phyloP scores from a whole-genome alignment of 2,329 filamentous ascomycete species.

The Clarireedia sp. region DNA sequence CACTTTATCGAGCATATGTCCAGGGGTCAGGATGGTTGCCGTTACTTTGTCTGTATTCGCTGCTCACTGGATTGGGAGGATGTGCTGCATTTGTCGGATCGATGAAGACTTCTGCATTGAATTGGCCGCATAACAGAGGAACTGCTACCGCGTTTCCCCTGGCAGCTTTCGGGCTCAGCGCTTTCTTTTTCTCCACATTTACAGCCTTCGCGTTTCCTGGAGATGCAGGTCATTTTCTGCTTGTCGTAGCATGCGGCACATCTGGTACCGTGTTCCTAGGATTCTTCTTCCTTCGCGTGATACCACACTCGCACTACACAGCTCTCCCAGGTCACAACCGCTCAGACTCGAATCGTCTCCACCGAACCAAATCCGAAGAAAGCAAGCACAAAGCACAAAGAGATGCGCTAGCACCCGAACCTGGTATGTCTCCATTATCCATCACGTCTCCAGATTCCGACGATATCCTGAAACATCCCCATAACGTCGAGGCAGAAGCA shows the following conservation, averaged over 20 bases:
- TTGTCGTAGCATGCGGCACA: constrained; percentile 74
- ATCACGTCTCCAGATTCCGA: constrained; percentile 27
- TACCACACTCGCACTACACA: constrained; percentile 46
- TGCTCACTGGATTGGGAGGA: constrained; percentile 78
- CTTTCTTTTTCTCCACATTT: constrained; percentile 87
- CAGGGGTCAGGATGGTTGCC: constrained; percentile 51
- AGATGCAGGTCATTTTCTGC: constrained; percentile 71
- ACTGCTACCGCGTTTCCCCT: constrained; percentile 91
- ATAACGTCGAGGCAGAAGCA: constrained; percentile 11
- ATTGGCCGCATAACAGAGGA: constrained; percentile 85
- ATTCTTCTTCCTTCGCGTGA: constrained; percentile 77
- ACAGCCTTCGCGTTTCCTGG: constrained; percentile 73
- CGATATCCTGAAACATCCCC: constrained; percentile 25
- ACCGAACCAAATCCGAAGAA: constrained; percentile 39
- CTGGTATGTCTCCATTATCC: constrained; percentile 51
- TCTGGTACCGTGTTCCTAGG: constrained; percentile 65
- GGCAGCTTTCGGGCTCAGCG: constrained; percentile 87
- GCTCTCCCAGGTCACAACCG: constrained; percentile 33
- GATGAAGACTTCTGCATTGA: constrained; percentile 79
- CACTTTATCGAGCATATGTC: constrained; percentile 72
- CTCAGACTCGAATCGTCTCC: constrained; percentile 31
- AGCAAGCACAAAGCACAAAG: constrained; percentile 33
- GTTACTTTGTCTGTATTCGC: constrained; percentile 72
- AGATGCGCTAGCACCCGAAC: constrained; percentile 40
- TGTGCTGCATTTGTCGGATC: constrained; percentile 85